Evolutionary conservation across 495 filamentous ascomycete species (phyloP).

Genomic region (Astrothelium subdiscretum): DNA sequence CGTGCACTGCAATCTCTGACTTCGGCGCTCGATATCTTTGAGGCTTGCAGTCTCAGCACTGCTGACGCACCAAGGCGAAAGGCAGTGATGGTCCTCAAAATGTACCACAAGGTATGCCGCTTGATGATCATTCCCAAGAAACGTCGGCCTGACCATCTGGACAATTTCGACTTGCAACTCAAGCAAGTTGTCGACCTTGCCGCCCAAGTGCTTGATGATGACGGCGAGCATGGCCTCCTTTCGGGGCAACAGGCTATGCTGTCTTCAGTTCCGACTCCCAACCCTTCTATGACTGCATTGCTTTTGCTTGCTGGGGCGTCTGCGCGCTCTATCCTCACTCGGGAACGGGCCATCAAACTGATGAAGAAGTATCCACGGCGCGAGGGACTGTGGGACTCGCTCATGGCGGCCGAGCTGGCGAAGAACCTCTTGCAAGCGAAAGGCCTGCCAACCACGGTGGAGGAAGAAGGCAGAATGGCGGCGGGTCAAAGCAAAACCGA

Average conservation of each 20-base stretch:
- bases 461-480: slow-evolving; percentile 41
- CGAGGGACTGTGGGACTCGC: slow-evolving; percentile 55
- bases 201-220: not conserved
- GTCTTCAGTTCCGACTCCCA: not conserved
- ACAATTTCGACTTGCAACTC: not conserved
- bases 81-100: not conserved
- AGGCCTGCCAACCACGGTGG: slow-evolving; percentile 34
- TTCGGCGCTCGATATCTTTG: not conserved
- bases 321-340: slow-evolving; percentile 37
- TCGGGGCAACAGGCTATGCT: not conserved
- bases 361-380: slow-evolving; percentile 41
- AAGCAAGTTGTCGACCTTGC: not conserved
- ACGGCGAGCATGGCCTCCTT: not conserved
- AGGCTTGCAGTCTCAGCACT: not conserved
- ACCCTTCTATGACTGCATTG: not conserved
- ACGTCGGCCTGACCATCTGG: not conserved
- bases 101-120: not conserved
- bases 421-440: slow-evolving; percentile 12
- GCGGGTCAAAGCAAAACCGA: slow-evolving; percentile 6
- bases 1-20: not conserved
- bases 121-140: not conserved
- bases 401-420: slow-evolving; percentile 41
- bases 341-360: slow-evolving; percentile 44
- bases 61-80: not conserved
- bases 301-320: not conserved